Percentiles rank a stretch among this genome's conserved stretches.
Evolutionary conservation across 257 asterid genomes (phyloP).

Genomic region (Capsicum pubescens): DNA sequence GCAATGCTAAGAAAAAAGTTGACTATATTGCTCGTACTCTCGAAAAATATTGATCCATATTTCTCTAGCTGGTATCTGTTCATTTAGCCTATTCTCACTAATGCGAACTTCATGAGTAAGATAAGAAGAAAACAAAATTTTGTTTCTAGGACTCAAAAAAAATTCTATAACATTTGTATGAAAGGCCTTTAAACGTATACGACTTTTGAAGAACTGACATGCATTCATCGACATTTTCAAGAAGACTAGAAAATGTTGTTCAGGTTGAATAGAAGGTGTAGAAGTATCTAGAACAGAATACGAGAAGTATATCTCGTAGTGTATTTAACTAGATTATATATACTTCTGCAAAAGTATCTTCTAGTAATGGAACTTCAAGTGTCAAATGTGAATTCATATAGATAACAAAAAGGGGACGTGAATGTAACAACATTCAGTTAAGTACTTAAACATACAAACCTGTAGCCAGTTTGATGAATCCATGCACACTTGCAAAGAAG

Average conservation of each 20-base stretch:
- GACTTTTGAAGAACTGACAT: neutral
- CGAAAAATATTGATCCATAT: too few species aligned
- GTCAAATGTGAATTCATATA: too few species aligned
- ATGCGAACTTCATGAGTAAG: too few species aligned
- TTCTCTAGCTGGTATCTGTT: too few species aligned
- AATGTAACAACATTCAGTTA: neutral
- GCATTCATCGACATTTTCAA: neutral
- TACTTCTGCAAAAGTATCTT: too few species aligned
- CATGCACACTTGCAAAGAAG: conserved; percentile 98
- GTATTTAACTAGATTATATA: too few species aligned
- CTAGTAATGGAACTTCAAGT: too few species aligned
- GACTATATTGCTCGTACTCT: too few species aligned
- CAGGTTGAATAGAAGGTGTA: neutral
- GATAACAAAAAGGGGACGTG: neutral
- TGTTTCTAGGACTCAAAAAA: too few species aligned
- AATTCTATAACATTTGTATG: neutral
- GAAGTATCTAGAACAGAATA: neutral
- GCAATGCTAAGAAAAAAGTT: too few species aligned
- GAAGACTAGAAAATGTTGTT: neutral
- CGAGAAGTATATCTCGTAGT: neutral
- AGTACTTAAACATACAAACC: conserved; percentile 46
- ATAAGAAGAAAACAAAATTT: too few species aligned
- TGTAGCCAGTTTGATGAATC: conserved; percentile 92
- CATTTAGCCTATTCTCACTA: too few species aligned
- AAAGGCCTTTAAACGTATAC: neutral